These are phyloP conservation scores for Paecilomyces sp. DNA, from an alignment of 2,329 filamentous ascomycete species.

Conservation along the genomic window DNA sequence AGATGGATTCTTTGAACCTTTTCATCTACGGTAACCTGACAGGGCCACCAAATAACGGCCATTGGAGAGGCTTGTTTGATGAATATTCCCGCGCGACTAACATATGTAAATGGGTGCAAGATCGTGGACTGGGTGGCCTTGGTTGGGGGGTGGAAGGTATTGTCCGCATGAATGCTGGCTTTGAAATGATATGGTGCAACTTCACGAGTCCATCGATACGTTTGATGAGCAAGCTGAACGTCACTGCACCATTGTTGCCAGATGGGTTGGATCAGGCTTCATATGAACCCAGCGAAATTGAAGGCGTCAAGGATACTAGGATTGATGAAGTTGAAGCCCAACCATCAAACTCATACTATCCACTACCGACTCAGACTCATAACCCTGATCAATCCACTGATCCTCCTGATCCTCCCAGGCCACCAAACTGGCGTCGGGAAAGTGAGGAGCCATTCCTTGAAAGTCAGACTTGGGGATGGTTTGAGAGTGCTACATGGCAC, in stretches of 20 bases:
- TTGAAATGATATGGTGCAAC: slow-evolving; percentile 49
- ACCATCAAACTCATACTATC: slow-evolving; percentile 19
- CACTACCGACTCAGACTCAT: slow-evolving; percentile 31
- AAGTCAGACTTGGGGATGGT: slow-evolving; percentile 40
- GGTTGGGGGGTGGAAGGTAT: slow-evolving; percentile 46
- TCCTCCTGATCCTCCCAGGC: slow-evolving; percentile 26
- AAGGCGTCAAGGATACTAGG: slow-evolving; percentile 1
- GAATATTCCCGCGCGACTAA: slow-evolving; percentile 44
- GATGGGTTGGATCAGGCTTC: neutral
- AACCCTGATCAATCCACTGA: slow-evolving; percentile 27
- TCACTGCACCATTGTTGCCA: slow-evolving; percentile 37
- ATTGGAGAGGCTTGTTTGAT: slow-evolving; percentile 31
- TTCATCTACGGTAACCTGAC: slow-evolving; percentile 43
- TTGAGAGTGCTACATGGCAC: slow-evolving; percentile 37
- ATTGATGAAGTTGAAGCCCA: slow-evolving; percentile 2
- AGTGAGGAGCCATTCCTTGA: slow-evolving; percentile 34
- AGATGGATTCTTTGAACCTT: slow-evolving; percentile 45
- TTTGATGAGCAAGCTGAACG: slow-evolving; percentile 39
- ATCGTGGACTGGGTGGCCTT: slow-evolving; percentile 33
- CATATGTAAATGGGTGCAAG: slow-evolving; percentile 41
- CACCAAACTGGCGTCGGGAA: slow-evolving; percentile 30
- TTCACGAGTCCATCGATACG: slow-evolving; percentile 39
- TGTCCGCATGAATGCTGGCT: slow-evolving; percentile 47
- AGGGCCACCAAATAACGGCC: slow-evolving; percentile 18
- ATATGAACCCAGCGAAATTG: neutral